Evolutionary conservation across 2,329 filamentous ascomycete species (phyloP).

Genomic region (Penicillium sp.): DNA sequence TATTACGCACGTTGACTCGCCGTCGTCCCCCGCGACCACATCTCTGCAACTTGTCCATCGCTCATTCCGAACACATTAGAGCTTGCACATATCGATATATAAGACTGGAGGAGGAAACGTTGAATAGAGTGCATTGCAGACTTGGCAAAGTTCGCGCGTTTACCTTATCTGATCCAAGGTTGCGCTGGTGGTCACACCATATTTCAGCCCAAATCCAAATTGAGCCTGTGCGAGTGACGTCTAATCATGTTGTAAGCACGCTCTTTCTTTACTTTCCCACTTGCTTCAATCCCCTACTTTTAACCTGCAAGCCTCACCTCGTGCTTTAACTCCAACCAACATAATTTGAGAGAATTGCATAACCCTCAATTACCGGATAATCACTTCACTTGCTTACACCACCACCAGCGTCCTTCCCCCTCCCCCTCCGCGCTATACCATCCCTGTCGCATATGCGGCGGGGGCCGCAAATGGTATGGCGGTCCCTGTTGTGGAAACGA

Average conservation of each 20-base stretch:
- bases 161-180: constrained; percentile 2
- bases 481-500: constrained; percentile 83
- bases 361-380: not conserved
- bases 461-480: constrained; percentile 67
- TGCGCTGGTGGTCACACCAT: constrained; percentile 13
- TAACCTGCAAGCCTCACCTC: not conserved
- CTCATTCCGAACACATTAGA: not conserved
- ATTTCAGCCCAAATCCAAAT: constrained; percentile 12
- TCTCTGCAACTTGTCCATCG: not conserved
- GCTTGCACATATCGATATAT: constrained; percentile 1
- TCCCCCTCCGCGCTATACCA: constrained; percentile 80
- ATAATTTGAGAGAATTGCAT: not conserved
- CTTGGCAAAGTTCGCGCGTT: not conserved
- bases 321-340: not conserved
- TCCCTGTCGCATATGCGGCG: constrained; percentile 70
- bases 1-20: not conserved
- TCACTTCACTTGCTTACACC: constrained; percentile 17
- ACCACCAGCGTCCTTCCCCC: constrained; percentile 72
- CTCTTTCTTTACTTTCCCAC: not conserved
- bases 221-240: constrained; percentile 10
- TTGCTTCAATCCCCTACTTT: not conserved
- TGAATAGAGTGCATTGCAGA: not conserved
- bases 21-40: not conserved
- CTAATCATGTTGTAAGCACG: constrained; percentile 28
- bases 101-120: not conserved